Evolutionary conservation across 2,329 filamentous ascomycete genomes (phyloP), one percentile per base, ranked within the genome.

Genomic region (Teratosphaeriaceae sp.): DNA sequence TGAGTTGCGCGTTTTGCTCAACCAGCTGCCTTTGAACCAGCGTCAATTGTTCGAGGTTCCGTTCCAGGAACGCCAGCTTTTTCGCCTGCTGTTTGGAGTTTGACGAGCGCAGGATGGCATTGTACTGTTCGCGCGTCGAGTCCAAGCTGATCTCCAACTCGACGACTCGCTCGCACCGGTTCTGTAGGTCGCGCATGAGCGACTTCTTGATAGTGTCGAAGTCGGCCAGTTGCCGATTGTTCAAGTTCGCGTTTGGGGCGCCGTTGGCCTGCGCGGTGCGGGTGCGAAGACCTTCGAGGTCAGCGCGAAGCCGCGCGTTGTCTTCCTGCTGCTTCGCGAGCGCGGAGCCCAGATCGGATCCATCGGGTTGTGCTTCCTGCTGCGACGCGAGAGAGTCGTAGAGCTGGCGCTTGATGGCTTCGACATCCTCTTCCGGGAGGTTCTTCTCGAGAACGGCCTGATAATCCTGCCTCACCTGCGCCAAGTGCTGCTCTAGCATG

Each of bases 201-300:
- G 86, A 94, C 79, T 98, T 98, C 81, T 98, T 98, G 89, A 98
- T 98, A 46, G 88, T 85, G 66, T 98, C 92, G 57, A 98, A 98
- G 64, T 98, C 92, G 45, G 90, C 87, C 66, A 98, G 94, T 69
- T 97, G 92, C 70, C 98, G 90, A 64, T 94, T 88, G 34, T 97
- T 80, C 11, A 27, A 79, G 76, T 95, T 95, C 61, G 83, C 67
- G 40, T 72, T 68, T n/a, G 6, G 11, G 27, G 27, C 15, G 70
- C 66, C 8, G 35, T 5, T 3, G 37, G n/a, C n/a, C 80, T 50
- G 81, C 87, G 20, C 51, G 76, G 76, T 38, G 77, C 72, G 60
- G 56, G 88, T 88, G 63, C 90, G 84, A 11, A 92, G 75, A 48
- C 88, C 84, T 33, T 94, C 85, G 36, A 95, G 80, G 24, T 89